phyloP scores from a whole-genome alignment of 495 filamentous ascomycete species.

The Xylaria nigripes region DNA sequence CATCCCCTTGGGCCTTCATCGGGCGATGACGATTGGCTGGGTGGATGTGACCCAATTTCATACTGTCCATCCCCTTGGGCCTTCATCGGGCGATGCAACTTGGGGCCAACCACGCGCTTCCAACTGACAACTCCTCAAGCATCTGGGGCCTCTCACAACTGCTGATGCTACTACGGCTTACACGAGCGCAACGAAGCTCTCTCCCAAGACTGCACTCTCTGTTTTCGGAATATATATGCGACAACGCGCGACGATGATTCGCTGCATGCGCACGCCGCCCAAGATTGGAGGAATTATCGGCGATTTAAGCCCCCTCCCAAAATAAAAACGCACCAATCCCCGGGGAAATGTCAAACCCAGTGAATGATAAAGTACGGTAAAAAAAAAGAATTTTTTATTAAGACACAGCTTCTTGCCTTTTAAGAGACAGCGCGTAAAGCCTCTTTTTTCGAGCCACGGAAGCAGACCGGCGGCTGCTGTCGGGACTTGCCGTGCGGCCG shows the following conservation, averaged over 20 bases:
- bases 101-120: background rate
- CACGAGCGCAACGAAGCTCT: background rate
- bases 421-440: background rate
- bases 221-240: too few species aligned
- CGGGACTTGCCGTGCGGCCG: conserved; percentile 1
- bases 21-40: background rate
- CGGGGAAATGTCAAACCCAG: too few species aligned
- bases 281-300: background rate
- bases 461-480: background rate
- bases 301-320: conserved; percentile 3
- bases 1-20: background rate
- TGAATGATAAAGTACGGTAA: too few species aligned
- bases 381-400: too few species aligned
- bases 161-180: background rate
- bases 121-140: background rate
- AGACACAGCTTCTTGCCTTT: background rate
- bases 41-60: background rate
- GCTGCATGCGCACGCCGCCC: background rate
- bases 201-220: background rate
- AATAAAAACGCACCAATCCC: background rate
- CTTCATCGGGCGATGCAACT: background rate
- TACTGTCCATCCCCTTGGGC: background rate
- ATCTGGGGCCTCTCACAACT: background rate
- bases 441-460: background rate
- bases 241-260: too few species aligned